These are phyloP conservation scores for Diplodia intermedia DNA, from an alignment of 2,329 filamentous ascomycete species.

Conservation along the genomic window DNA sequence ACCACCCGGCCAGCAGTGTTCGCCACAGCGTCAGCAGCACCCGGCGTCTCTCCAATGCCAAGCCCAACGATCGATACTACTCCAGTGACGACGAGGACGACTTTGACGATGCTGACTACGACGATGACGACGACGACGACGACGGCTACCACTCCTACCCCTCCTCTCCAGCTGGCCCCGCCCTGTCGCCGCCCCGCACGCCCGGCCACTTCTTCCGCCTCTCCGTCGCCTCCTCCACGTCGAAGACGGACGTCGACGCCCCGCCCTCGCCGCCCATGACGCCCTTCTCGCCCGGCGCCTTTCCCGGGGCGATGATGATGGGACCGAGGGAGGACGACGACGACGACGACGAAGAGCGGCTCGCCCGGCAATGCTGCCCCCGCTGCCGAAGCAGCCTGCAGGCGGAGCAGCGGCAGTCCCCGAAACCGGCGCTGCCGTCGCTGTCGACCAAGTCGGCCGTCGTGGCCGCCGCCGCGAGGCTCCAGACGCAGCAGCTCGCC, in stretches of 20 bases:
- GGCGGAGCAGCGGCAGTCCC: neutral
- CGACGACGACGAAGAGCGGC: too few relatives aligned
- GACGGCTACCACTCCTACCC: neutral
- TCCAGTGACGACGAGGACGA: neutral
- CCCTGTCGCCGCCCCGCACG: neutral
- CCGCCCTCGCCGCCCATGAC: conserved; percentile 30
- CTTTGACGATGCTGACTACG: neutral
- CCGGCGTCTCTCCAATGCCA: neutral
- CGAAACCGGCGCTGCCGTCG: neutral
- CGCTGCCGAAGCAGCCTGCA: conserved; percentile 9
- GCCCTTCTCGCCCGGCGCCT: conserved; percentile 30
- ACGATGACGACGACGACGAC: neutral
- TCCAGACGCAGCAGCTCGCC: neutral
- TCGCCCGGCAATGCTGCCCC: neutral
- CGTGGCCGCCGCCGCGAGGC: neutral
- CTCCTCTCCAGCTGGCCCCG: neutral
- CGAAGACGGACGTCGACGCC: conserved; percentile 42
- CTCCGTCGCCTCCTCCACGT: conserved; percentile 35
- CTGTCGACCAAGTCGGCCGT: neutral
- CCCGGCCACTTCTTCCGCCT: conserved; percentile 22
- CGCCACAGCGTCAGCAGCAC: neutral
- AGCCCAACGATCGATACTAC: neutral
- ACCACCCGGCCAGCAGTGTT: neutral
- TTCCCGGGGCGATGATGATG: conserved; percentile 4
- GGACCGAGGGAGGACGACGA: too few relatives aligned